Percentiles rank a stretch among this genome's conserved stretches.
Evolutionary conservation across 2,329 filamentous ascomycete genomes (phyloP).

Genomic region (Monosporascus sp.): DNA sequence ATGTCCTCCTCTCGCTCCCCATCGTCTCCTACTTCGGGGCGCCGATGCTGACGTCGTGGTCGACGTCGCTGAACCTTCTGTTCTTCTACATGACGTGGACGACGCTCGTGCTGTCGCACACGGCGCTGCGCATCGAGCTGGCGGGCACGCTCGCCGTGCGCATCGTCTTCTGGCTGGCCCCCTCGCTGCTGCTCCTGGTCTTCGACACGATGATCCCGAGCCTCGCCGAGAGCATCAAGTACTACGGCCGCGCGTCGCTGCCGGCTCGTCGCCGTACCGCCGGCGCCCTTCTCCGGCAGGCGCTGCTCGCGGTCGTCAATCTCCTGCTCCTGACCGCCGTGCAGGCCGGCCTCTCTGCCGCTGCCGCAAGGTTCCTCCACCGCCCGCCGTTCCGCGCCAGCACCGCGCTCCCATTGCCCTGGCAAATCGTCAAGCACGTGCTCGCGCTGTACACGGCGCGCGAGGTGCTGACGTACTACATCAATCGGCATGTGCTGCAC

Average conservation of each 20-base stretch:
- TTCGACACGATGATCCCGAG: constrained; percentile 69
- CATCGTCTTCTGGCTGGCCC: constrained; percentile 64
- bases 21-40: constrained; percentile 63
- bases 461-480: constrained; percentile 63
- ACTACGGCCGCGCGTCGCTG: constrained; percentile 48
- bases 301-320: constrained; percentile 41
- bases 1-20: constrained; percentile 66
- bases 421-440: constrained; percentile 47
- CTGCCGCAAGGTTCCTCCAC: constrained; percentile 27
- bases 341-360: constrained; percentile 37
- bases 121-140: constrained; percentile 69
- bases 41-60: constrained; percentile 60
- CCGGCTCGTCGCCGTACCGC: constrained; percentile 36
- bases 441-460: constrained; percentile 36
- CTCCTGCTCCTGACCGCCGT: constrained; percentile 36
- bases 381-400: constrained; percentile 41
- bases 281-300: constrained; percentile 26
- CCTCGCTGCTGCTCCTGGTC: constrained; percentile 64
- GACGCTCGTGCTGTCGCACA: constrained; percentile 72
- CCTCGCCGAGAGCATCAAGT: constrained; percentile 63
- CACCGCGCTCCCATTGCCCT: constrained; percentile 46
- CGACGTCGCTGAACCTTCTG: constrained; percentile 74
- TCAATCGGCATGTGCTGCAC: constrained; percentile 70
- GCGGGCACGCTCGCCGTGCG: constrained; percentile 64
- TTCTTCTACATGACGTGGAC: constrained; percentile 92